Evolutionary conservation across 306 rosid species (phyloP), one percentile per base, ranked within the genome.

Genomic region (Lupinus albus): DNA sequence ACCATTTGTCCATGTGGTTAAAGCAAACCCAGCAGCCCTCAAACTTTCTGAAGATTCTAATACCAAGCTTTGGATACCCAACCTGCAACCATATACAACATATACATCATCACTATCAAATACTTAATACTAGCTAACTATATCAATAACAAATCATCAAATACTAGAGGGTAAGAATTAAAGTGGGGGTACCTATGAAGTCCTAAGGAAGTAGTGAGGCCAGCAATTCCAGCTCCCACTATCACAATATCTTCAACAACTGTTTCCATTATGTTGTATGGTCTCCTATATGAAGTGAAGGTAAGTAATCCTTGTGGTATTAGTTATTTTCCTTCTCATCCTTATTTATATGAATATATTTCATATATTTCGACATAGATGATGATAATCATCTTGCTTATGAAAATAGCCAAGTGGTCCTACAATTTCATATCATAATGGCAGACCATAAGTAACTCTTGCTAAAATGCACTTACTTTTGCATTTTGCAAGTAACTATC

Each of bases 181-280:
- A 8, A 9, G 36, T 10, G 6, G 6, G 11, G 10, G 35, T 18
- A 76, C 86, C 83, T 78, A 59, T 84, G 82, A 71, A 87, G 89
- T 74, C 85, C 97, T 4, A 88, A 65, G 11, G 94, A 42, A 0
- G 47, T 42, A 0, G 47, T 15, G 5, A 91, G 94, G 14, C 96
- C 96, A 49, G 88, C 81, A 48, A 91, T 82, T 51, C 94, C 97
- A 70, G 81, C 97, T 74, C 97, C 96, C 15, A 91, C 96, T 58
- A 91, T 88, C 47, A 42, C 47, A 42, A 42, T 42, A 11, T 42
- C 47, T 71, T 76, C 62, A 18, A 16, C 83, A 53, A 36, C 64
- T 48, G 6, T 17, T 72, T 60, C 81, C 85, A 77, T 81, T 59
- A 5, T 44, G 5, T 1, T 11, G 35, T 11, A 11, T 36, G 10